These are phyloP conservation scores for Conringia planisiliqua DNA, from an alignment of 345 rosid genomes.

Conservation along the genomic window DNA sequence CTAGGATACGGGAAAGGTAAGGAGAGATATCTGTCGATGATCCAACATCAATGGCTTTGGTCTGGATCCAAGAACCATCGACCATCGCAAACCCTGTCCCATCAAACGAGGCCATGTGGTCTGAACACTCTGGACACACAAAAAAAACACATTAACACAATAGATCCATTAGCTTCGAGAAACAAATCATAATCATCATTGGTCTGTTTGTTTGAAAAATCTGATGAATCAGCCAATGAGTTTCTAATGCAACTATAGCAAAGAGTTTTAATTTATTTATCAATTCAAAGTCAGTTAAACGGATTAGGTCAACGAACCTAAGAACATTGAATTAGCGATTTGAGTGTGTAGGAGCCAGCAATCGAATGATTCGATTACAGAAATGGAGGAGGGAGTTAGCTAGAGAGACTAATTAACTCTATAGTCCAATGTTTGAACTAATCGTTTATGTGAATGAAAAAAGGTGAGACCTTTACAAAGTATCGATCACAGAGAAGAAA, in stretches of 20 bases:
- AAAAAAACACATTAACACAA: background rate
- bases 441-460: background rate
- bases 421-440: background rate
- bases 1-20: slow-evolving; percentile 30
- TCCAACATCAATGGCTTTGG: slow-evolving; percentile 34
- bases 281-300: too few species aligned
- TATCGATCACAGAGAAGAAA: background rate
- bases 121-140: background rate
- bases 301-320: slow-evolving; percentile 1
- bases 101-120: slow-evolving; percentile 30
- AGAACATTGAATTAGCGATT: background rate
- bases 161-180: background rate
- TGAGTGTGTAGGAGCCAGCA: background rate
- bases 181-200: background rate
- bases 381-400: background rate
- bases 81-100: slow-evolving; percentile 34
- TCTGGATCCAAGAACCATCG: slow-evolving; percentile 23
- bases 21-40: slow-evolving; percentile 33
- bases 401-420: background rate
- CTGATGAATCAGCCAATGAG: background rate
- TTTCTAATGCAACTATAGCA: background rate
- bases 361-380: background rate
- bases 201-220: background rate
- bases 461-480: slow-evolving; percentile 6
- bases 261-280: too few species aligned